Base-by-base conservation (phyloP, 495 filamentous ascomycete species). In the Cercophora samala region DNA sequence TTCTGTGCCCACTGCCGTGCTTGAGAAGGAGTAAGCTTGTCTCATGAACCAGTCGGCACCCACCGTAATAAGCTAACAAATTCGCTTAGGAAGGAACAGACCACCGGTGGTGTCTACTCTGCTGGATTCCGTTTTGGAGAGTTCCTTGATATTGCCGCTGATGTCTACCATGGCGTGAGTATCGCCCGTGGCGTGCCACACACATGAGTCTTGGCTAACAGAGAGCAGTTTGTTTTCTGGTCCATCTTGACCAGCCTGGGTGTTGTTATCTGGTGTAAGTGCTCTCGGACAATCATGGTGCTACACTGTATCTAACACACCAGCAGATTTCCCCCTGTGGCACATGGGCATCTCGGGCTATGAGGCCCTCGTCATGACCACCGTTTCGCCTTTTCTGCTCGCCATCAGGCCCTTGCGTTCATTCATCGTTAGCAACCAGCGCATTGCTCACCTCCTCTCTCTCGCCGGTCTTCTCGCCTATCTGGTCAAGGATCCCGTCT, bases 281-380 rank as follows among this genome's bases (percentile, higher is more conserved):
- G 22, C 18, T 23, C 26, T 26, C n/a, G 18, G 37, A 6, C 0
- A 8, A 29, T 29, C 8, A 5, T 6, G 26, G 26, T 29, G 8
- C 26, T 29, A 29, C 4, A 11, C 11, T 51, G 18, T 32, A 23
- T 6, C 56, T 60, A 52, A 60, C 56, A 42, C 23, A 5, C 42
- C n/a, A 4, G 2, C 68, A 93, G 91, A 96, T 75, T 99, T 99
- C 74, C 95, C 95, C 18, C 86, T 99, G n/a, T 99, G 96, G 96
- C 88, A 97, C 76, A 98, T 99, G 96, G 96, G 96, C 65, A 93
- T 99, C 67, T 99, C 96, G 8, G 96, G 96, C 64, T 97, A 96
- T 69, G 96, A 99, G 79, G 89, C 89, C 25, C 82, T 94, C 67
- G 87, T 99, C 76, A 87, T 97, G 85, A 84, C 84, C 68, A 93